Evolutionary conservation across 2,329 filamentous ascomycete species (phyloP), one percentile per base, ranked within the genome.

Genomic region (Calonectria pseudoreteaudii): DNA sequence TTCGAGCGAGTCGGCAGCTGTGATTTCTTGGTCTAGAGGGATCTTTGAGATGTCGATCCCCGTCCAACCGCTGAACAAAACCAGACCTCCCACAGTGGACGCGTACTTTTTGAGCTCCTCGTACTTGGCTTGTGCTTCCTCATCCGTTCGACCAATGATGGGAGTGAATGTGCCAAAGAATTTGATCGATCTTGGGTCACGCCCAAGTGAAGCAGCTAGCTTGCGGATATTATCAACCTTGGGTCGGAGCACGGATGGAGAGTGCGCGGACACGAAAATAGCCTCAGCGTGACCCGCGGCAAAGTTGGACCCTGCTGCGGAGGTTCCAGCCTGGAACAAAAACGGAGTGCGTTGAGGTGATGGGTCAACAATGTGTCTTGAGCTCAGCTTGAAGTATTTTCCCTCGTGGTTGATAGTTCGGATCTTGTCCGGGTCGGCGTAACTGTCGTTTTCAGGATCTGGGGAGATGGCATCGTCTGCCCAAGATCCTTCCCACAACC

Each of bases 371-470:
- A 88, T 87, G 69, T 87, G 86, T 1, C 84, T 83, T 20, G 86
- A 84, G 71, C 83, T 84, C 4, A 88, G 83, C 52, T 82, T 82
- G 78, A 88, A 89, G 80, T 89, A 92, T 67, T 90, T 89, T 1
- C 91, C 91, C 11, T 88, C 80, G 78, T 93, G 91, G 70, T 91
- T 88, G 76, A 93, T 93, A 13, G 87, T 87, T 28, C 90, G 87
- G 71, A 93, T 88, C 77, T 90, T 89, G 53, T 88, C 86, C 0
- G 92, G 91, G 74, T 92, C 87, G 7, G 89, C 86, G 78, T 92
- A 92, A 41, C 86, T 86, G 76, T 92, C 91, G 14, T 86, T 87
- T 34, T 88, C 86, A 0, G 85, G 84, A 77, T 93, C 87, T 0
- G 88, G 86, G 0, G 86, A 83, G 14, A 92, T 85, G 0, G 91